Conservation (phyloP, 768 basidiomycete genomes). For the Pilatotrama ljubarskyi region DNA sequence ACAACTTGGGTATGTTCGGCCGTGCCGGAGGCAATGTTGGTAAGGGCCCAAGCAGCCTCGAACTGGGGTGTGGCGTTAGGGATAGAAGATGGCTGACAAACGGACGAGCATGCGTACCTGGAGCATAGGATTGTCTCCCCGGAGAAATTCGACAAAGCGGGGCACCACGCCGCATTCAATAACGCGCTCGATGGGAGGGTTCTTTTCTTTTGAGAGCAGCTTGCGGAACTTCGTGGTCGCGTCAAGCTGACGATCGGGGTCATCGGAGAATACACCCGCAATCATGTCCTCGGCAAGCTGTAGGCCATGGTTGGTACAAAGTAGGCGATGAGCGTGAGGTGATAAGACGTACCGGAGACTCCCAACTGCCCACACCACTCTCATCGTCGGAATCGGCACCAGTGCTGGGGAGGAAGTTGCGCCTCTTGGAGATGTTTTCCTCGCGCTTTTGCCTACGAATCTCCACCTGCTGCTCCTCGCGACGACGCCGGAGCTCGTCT, state of each 20-base stretch:
- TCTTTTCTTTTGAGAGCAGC: constrained; percentile 98
- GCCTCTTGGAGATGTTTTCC: constrained; percentile 96
- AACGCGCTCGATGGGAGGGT: constrained; percentile 97
- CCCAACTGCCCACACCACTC: constrained; percentile 65
- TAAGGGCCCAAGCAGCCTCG: constrained; percentile 97
- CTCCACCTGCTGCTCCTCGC: constrained; percentile 99
- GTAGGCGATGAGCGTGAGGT: constrained; percentile 18
- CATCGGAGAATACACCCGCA: constrained; percentile 86
- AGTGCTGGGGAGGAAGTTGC: constrained; percentile 82
- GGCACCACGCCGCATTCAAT: constrained; percentile 97
- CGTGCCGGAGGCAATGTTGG: constrained; percentile 97
- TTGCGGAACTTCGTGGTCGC: constrained; percentile 99
- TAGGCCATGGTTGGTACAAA: constrained; percentile 2
- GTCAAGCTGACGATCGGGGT: constrained; percentile 89
- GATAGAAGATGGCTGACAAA: background rate
- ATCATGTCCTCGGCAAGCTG: constrained; percentile 90
- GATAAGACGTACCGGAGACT: constrained; percentile 63
- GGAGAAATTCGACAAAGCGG: constrained; percentile 94
- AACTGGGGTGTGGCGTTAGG: constrained; percentile 52
- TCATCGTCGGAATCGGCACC: constrained; percentile 92
- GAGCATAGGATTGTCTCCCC: constrained; percentile 77
- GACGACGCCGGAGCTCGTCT: constrained; percentile 92
- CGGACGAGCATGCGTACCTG: constrained; percentile 49
- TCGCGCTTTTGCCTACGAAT: constrained; percentile 98
- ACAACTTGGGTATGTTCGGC: constrained; percentile 98